Conservation (phyloP, 768 basidiomycete species). For the Tricholoma furcatifolium region DNA sequence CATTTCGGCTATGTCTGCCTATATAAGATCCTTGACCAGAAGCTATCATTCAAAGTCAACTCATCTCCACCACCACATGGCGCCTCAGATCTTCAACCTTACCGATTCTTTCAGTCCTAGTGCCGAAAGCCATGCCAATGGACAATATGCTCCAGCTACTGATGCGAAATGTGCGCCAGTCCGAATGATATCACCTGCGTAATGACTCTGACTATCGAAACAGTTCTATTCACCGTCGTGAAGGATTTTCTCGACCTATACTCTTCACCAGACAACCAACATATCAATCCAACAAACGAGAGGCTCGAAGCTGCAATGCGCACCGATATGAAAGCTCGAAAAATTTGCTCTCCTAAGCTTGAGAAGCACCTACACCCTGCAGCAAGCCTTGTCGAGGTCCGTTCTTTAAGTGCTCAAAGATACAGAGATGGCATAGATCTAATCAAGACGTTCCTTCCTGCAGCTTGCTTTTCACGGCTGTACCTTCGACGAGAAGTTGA, state of each 20-base stretch:
- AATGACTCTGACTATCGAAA: too few relatives aligned
- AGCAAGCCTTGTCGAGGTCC: constrained; percentile 11
- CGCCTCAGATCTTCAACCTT: too few relatives aligned
- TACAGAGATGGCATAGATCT: background rate
- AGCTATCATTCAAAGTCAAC: too few relatives aligned
- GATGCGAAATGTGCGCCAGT: too few relatives aligned
- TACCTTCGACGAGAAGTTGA: constrained; percentile 15
- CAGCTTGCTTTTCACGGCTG: constrained; percentile 16
- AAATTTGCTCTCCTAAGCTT: constrained; percentile 5
- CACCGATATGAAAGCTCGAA: constrained; percentile 3
- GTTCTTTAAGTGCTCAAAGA: background rate
- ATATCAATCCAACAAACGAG: constrained; percentile 8
- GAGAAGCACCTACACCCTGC: constrained; percentile 8
- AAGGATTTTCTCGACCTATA: constrained; percentile 8
- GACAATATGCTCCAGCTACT: too few relatives aligned
- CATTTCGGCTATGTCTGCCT: too few relatives aligned
- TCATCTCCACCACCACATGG: too few relatives aligned
- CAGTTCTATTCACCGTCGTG: background rate
- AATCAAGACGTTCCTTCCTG: background rate
- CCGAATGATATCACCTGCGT: too few relatives aligned
- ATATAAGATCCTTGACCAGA: too few relatives aligned
- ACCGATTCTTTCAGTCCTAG: too few relatives aligned
- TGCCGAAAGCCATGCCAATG: too few relatives aligned
- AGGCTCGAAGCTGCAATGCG: constrained; percentile 12
- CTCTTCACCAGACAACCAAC: background rate